These are phyloP conservation scores for Periconia sp. DNA, from an alignment of 2,329 filamentous ascomycete species.

Conservation along the genomic window DNA sequence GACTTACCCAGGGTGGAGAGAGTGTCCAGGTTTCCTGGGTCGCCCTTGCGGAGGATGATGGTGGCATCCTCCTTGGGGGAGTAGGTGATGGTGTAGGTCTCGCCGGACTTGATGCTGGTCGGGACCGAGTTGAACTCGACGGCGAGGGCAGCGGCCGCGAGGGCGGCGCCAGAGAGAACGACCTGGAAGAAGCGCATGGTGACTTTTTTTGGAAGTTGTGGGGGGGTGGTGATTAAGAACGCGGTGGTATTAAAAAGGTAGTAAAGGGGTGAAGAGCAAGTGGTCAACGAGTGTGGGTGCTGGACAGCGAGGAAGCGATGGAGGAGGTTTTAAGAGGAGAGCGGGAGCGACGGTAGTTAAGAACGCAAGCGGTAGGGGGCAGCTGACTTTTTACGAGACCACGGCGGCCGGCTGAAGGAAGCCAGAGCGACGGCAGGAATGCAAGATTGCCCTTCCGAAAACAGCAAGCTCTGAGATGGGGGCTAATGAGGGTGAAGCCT, in stretches of 20 bases:
- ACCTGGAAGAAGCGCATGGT: constrained; percentile 60
- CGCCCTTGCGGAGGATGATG: constrained; percentile 63
- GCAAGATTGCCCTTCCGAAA: constrained; percentile 27
- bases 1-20: constrained; percentile 56
- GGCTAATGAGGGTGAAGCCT: constrained; percentile 26
- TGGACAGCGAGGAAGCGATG: constrained; percentile 14
- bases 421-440: constrained; percentile 42
- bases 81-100: constrained; percentile 58
- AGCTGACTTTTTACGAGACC: constrained; percentile 29
- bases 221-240: constrained; percentile 21
- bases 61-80: constrained; percentile 52
- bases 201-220: constrained; percentile 13
- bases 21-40: constrained; percentile 56
- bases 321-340: constrained; percentile 22
- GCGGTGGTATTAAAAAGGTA: constrained; percentile 20
- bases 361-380: constrained; percentile 19
- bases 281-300: constrained; percentile 34
- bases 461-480: constrained; percentile 12
- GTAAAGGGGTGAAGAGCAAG: constrained; percentile 18
- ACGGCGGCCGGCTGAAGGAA: constrained; percentile 26
- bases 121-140: constrained; percentile 59
- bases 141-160: constrained; percentile 51
- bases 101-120: constrained; percentile 54
- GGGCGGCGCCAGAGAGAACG: constrained; percentile 51
- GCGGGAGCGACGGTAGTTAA: constrained; percentile 19